These are phyloP conservation scores for Fraxinus anomala DNA, from an alignment of 257 asterid species.

Conservation along the genomic window DNA sequence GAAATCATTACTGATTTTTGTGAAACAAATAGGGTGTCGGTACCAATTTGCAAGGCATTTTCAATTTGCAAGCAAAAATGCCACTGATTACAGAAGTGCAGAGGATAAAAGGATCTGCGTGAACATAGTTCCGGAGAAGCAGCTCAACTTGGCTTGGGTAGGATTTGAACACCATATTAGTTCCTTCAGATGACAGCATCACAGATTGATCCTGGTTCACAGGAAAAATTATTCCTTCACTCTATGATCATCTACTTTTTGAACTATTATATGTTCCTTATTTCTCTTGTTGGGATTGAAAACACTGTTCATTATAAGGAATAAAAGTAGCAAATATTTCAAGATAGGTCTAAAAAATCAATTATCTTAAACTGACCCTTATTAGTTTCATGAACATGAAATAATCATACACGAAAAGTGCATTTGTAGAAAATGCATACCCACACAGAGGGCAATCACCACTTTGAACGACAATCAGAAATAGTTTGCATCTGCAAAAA, in stretches of 20 bases:
- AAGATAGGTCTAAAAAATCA: background rate
- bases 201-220: conserved; percentile 25
- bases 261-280: background rate
- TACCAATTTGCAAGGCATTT: conserved; percentile 84
- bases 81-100: conserved; percentile 48
- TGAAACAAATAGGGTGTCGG: conserved; percentile 1
- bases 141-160: conserved; percentile 51
- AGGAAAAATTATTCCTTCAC: background rate
- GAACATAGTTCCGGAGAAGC: conserved; percentile 47
- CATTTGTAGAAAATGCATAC: background rate
- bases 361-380: background rate
- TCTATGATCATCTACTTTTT: background rate
- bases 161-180: conserved; percentile 45
- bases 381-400: background rate
- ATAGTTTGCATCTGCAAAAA: background rate
- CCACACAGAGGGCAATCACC: background rate
- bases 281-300: background rate
- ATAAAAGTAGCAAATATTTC: background rate
- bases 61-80: conserved; percentile 66
- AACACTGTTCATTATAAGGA: background rate
- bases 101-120: conserved; percentile 48
- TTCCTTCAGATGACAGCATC: conserved; percentile 37
- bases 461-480: background rate
- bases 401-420: background rate
- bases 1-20: background rate